Evolutionary conservation across 2,329 filamentous ascomycete species (phyloP).

Genomic region (Aureobasidium vineae): DNA sequence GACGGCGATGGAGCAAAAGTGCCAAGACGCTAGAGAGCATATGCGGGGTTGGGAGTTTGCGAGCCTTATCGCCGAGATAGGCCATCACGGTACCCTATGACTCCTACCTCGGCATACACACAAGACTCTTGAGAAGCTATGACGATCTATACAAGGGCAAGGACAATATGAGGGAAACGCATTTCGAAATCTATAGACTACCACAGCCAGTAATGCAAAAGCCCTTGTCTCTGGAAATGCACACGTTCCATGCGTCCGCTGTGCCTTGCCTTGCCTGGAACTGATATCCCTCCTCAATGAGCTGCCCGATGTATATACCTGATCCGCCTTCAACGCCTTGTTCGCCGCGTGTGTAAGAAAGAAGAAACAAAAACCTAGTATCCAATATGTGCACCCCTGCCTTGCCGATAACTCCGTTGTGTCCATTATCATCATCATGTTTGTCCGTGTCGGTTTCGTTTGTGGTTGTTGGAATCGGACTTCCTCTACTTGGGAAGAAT

Average conservation of each 20-base stretch:
- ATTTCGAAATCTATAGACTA: constrained; percentile 2
- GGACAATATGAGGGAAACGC: background rate
- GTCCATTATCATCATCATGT: constrained; percentile 20
- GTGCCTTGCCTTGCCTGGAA: constrained; percentile 3
- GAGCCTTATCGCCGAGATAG: constrained; percentile 15
- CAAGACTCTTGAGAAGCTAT: background rate
- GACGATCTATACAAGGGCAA: background rate
- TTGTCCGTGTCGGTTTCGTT: background rate
- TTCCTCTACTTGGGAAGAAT: constrained; percentile 62
- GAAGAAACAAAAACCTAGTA: background rate
- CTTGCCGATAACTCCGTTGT: constrained; percentile 6
- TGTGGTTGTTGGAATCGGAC: background rate
- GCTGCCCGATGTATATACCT: constrained; percentile 5
- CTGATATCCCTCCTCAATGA: background rate
- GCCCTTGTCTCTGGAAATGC: background rate
- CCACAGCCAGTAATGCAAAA: constrained; percentile 7
- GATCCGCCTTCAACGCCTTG: background rate
- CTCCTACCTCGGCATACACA: background rate
- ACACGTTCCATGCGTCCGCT: constrained; percentile 1
- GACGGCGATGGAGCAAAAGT: background rate
- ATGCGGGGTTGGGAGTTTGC: background rate
- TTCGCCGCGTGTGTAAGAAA: background rate
- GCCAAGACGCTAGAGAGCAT: background rate
- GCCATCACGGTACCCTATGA: constrained; percentile 17
- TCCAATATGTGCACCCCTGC: background rate